These are phyloP conservation scores for Mycena galopus DNA, from an alignment of 768 basidiomycete species.

Conservation along the genomic window DNA sequence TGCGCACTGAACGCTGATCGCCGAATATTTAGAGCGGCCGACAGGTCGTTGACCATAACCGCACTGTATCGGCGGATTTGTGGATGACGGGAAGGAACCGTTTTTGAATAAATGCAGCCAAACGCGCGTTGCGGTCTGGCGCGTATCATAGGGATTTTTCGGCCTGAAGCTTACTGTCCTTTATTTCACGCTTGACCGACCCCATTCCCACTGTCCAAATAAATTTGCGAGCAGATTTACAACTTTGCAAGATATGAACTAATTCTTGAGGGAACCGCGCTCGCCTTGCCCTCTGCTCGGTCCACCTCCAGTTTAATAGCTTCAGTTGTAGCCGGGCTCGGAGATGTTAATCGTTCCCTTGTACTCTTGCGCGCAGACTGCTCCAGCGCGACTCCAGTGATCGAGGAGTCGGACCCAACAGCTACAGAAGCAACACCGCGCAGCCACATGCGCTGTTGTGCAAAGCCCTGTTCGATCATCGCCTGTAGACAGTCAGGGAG, in stretches of 20 bases:
- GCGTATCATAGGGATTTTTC: no score
- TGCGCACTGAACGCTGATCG: no score
- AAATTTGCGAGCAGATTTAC: no score
- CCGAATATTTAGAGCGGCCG: no score
- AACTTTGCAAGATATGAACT: not conserved
- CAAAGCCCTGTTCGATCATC: slow-evolving; percentile 54
- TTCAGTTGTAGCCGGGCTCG: not conserved
- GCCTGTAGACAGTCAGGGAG: slow-evolving; percentile 38
- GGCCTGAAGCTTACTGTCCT: no score
- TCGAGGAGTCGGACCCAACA: slow-evolving; percentile 30
- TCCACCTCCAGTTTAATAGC: slow-evolving; percentile 20
- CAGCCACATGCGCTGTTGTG: slow-evolving; percentile 56
- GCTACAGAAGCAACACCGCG: slow-evolving; percentile 29
- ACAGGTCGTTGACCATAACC: no score
- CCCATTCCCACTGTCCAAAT: no score
- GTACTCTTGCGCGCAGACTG: slow-evolving; percentile 12
- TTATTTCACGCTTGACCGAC: no score
- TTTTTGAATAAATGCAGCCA: no score
- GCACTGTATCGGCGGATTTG: no score
- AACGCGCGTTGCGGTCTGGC: no score
- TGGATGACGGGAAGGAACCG: no score
- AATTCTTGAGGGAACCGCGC: slow-evolving; percentile 1
- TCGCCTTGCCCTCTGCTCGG: slow-evolving; percentile 22
- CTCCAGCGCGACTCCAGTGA: slow-evolving; percentile 21
- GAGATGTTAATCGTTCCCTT: not conserved